Conservation (phyloP, 305 asterid species). For the Plantago coronopus region DNA sequence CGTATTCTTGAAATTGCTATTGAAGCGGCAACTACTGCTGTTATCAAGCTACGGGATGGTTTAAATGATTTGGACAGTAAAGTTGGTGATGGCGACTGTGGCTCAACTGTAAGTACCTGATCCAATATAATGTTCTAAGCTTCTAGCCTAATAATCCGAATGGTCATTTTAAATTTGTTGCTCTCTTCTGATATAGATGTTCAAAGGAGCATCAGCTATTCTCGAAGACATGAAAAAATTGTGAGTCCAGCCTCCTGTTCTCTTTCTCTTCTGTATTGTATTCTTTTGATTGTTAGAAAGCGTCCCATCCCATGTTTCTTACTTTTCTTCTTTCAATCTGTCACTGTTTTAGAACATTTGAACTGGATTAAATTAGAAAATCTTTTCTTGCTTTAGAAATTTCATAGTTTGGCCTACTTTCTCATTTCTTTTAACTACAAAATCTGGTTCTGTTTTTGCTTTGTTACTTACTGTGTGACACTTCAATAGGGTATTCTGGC, state of each 20-base stretch:
- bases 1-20: slow-evolving; percentile 74
- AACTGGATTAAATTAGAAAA: not conserved
- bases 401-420: not conserved
- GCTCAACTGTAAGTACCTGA: slow-evolving; percentile 74
- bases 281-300: no score
- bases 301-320: no score
- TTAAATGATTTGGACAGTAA: slow-evolving; percentile 92
- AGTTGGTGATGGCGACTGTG: slow-evolving; percentile 99
- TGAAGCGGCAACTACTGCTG: slow-evolving; percentile 80
- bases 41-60: slow-evolving; percentile 56
- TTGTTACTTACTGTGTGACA: not conserved
- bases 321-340: no score
- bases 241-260: slow-evolving; percentile 34
- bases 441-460: not conserved
- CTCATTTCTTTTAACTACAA: not conserved
- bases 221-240: slow-evolving; percentile 81
- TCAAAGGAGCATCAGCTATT: slow-evolving; percentile 83
- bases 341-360: no score
- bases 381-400: not conserved
- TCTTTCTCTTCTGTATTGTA: not conserved
- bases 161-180: slow-evolving; percentile 20
- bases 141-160: slow-evolving; percentile 18
- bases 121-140: slow-evolving; percentile 7
- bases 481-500: slow-evolving; percentile 14
- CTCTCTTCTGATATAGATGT: slow-evolving; percentile 54